Base-by-base conservation (phyloP, 495 filamentous ascomycete genomes). In the Trichoderma asperelloides region DNA sequence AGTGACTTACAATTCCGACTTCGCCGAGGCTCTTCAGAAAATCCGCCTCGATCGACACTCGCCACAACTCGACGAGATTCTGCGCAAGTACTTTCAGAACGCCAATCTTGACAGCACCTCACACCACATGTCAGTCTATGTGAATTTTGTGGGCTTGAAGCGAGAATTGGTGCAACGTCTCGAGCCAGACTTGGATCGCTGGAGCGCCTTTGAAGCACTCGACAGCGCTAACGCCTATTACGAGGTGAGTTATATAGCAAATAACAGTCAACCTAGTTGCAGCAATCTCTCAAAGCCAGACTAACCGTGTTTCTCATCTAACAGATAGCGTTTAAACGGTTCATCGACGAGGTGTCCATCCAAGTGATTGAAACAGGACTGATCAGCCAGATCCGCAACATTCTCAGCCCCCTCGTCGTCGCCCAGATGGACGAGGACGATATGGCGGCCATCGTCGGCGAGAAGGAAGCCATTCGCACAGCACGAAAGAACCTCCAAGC, bases 1-100 rank as follows among this genome's bases (percentile, higher is more conserved):
- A 0, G 87, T 88, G 41, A 87, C 84, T 0, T 87, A 87, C 69
- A 86, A 86, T 71, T 81, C 85, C 57, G 78, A 84, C 30, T 81
- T 83, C 57, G 80, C 80, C 0, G 80, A 86, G 21, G 80, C 66
- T 8, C 71, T 85, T 1, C 80, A 84, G 68, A 72, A 76, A 37
- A 74, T 76, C 23, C 77, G 73, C 62, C 68, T 74, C 3, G 21
- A 67, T 37, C 74, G 80, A 13, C 76, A 73, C 62, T 73, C 75
- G 6, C 57, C 70, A 4, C 66, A 74, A 16, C 69, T 76, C 6
- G 67, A 71, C 68, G 69, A 25, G 69, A 74, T 69, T 51, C 74
- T 33, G 69, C 73, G 25, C n/a, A 13, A 7, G 2, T 12, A 45
- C n/a, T 65, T 65, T 23, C 47, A n/a, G 8, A 51, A 51, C 21